Evolutionary conservation across 192 early-diverging fungal genomes (phyloP), one percentile per base, ranked within the genome.

Genomic region (Entrophospora sp.): DNA sequence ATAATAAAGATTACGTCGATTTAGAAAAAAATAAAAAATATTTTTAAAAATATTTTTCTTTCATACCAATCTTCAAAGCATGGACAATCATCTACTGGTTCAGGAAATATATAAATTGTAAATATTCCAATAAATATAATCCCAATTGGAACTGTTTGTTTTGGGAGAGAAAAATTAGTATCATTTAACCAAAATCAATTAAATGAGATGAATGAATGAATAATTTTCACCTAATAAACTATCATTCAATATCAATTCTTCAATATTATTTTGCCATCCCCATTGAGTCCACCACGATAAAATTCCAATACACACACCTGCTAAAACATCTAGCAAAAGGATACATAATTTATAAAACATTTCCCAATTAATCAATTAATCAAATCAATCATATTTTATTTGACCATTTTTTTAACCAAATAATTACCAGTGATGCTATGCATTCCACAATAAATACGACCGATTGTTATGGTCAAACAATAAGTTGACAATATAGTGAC

Each of bases 391-490:
- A 53, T 31, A 53, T 31, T 31, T 53, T 8, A 48, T 10, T 3
- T 53, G 10, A 31, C 27, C 31, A 53, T 38, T 60, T 42, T 24
- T 20, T 59, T 40, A 22, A 25, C n/a, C 10, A 32, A 10, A 0
- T 25, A 60, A 14, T 25, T 60, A 60, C 58, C 58, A 24, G 89
- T 79, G 37, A 91, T 73, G 3, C 84, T 86, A 77, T 96, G 94
- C 83, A 96, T 89, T 4, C 92, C 94, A 68, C 88, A 92, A 67
- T 93, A 87, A 8, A 96, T 73, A 27, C 94, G 77, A 20, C 89
- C 88, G 69, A 83, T 64, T 5, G 85, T 80, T 32, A 96, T 88
- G 35, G 81, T 75, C 30, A 76, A 32, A 13, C 79, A 78, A 67
- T 89, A 89, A 20, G 79, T 38, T 22, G 71, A 63, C 10, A 85